phyloP scores from a whole-genome alignment of 495 filamentous ascomycete species.

The Xylaria venustula region DNA sequence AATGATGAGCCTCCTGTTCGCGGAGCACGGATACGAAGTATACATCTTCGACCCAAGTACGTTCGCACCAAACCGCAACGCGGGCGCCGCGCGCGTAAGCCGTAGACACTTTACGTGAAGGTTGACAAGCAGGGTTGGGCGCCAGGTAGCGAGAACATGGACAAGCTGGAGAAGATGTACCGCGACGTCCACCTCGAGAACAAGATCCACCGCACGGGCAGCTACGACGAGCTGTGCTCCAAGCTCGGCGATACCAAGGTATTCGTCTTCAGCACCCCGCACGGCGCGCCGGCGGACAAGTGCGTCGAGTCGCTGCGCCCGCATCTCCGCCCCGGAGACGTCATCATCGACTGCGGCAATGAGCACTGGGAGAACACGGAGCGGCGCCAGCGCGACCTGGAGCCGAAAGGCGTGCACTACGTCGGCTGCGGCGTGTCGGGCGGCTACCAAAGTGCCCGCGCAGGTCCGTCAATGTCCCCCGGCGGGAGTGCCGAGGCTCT shows the following conservation, averaged over 20 bases:
- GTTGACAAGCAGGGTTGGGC: not conserved
- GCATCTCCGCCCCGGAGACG: constrained; percentile 59
- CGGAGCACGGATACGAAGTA: constrained; percentile 60
- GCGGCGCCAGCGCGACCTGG: constrained; percentile 57
- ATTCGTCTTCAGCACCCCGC: constrained; percentile 68
- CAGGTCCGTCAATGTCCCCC: constrained; percentile 64
- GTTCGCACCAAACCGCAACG: not conserved
- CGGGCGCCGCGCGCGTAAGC: not conserved
- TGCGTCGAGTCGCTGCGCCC: constrained; percentile 59
- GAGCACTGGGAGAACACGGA: constrained; percentile 71
- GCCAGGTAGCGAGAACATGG: constrained; percentile 27
- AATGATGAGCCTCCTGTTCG: constrained; percentile 64
- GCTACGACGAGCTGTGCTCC: constrained; percentile 24
- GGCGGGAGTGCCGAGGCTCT: constrained; percentile 60
- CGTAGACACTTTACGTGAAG: too few species aligned
- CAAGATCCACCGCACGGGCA: constrained; percentile 29
- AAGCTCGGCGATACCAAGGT: constrained; percentile 37
- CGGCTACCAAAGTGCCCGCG: constrained; percentile 66
- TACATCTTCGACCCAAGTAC: constrained; percentile 56
- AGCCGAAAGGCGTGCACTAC: constrained; percentile 56
- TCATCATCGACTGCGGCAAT: constrained; percentile 72
- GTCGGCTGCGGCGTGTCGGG: constrained; percentile 70
- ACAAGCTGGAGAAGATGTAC: constrained; percentile 34
- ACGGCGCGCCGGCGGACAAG: constrained; percentile 65
- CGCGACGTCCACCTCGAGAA: constrained; percentile 30